Base-by-base conservation (phyloP, 2,329 filamentous ascomycete genomes). In the Biscogniauxia sp. region DNA sequence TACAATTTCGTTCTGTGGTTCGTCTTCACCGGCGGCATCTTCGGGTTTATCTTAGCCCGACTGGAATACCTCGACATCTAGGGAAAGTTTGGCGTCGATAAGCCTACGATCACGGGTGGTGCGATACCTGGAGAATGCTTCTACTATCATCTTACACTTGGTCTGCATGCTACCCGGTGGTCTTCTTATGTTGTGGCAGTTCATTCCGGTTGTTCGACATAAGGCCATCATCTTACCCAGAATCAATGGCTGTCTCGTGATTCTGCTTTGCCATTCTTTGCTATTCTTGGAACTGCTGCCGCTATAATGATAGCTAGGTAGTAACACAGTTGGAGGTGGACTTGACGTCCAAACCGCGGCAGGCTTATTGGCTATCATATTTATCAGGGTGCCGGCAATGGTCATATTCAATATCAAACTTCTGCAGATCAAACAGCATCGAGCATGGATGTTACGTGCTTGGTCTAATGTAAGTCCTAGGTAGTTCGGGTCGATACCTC, bases 361-460 rank as follows among this genome's bases (percentile, higher is more conserved):
- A 0, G 79, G 79, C 0, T 58, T 79, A 0, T 67, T 84, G 0
- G 78, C 73, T 1, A 74, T 84, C 32, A 69, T 79, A 13, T 82
- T 82, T 1, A 72, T 79, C 0, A 62, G 70, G 1, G 76, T 77
- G 25, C 70, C 84, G 20, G 62, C 69, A 0, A 61, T 87, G 53
- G 82, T 84, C 1, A 80, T 79, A 37, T 75, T 80, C 69, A 86
- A 86, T 63, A 81, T 88, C 70, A 87, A 84, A 69, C 73, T 76
- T 3, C 72, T 88, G 1, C 84, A 88, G 67, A 83, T 89, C 55
- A 84, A 87, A 45, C 81, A 87, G 66, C 85, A 88, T 63, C 79
- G 85, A 1, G 83, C 83, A 2, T 88, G 84, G 85, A 88, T 88
- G 85, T 64, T 88, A 20, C 71, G 85, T 25, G 77, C 80, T 9